phyloP scores from a whole-genome alignment of 257 asterid genomes.

The Echium plantagineum region DNA sequence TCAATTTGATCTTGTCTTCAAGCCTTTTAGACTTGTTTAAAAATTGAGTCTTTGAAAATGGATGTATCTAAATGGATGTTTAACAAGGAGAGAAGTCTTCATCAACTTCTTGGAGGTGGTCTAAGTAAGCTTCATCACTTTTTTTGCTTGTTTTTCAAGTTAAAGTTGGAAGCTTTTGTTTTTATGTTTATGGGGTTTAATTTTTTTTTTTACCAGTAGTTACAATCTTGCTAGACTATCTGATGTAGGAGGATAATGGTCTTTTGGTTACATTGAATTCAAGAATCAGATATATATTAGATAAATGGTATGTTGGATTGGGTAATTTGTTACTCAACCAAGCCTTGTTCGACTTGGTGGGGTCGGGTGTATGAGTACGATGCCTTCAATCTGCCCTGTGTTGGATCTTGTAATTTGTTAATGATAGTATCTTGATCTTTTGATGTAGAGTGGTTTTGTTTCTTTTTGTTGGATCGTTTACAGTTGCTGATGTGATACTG shows the following conservation, averaged over 20 bases:
- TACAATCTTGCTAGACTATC: too few relatives aligned
- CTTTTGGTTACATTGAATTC: not conserved
- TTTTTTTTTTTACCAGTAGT: not conserved
- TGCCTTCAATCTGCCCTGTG: too few relatives aligned
- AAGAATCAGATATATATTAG: not conserved
- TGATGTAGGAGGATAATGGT: not conserved
- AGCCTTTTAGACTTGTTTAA: slow-evolving; percentile 13
- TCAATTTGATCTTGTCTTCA: not conserved
- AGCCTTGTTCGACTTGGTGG: too few relatives aligned
- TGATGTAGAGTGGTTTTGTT: not conserved
- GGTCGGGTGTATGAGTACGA: too few relatives aligned
- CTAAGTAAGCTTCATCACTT: slow-evolving; percentile 38
- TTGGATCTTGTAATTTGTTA: not conserved
- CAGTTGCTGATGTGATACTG: slow-evolving; percentile 83
- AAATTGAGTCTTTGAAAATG: slow-evolving; percentile 30
- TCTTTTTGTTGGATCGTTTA: slow-evolving; percentile 7
- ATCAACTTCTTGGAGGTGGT: slow-evolving; percentile 82
- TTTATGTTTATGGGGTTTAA: not conserved
- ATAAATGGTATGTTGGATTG: not conserved
- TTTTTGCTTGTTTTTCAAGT: not conserved
- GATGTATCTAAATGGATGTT: slow-evolving; percentile 55
- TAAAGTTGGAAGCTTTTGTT: not conserved
- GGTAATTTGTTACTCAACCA: not conserved
- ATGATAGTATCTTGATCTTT: not conserved
- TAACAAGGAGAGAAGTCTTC: slow-evolving; percentile 50